Evolutionary conservation across 306 rosid genomes (phyloP).

Genomic region (Quillaja saponaria): DNA sequence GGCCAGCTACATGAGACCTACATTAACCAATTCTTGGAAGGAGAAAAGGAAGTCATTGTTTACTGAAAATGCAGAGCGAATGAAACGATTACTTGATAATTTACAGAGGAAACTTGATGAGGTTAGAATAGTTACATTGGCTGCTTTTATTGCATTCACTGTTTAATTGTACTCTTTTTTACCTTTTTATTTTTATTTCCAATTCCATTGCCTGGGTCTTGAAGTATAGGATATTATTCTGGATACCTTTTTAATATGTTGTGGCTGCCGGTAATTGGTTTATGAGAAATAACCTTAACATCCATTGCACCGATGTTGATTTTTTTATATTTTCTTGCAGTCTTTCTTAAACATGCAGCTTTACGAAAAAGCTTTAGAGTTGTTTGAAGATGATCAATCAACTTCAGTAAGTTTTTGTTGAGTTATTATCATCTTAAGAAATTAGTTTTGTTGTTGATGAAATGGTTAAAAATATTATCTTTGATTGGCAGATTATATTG

Average conservation of each 20-base stretch:
- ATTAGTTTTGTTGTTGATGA: constrained; percentile 29
- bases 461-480: constrained; percentile 28
- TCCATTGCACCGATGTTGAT: no score
- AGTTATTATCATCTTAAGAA: constrained; percentile 23
- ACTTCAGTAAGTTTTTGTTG: constrained; percentile 64
- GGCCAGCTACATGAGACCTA: constrained; percentile 74
- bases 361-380: constrained; percentile 86
- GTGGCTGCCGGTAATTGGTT: no score
- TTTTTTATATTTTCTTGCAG: constrained; percentile 50
- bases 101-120: constrained; percentile 90
- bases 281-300: no score
- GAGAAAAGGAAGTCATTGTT: constrained; percentile 83
- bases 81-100: constrained; percentile 73
- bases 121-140: constrained; percentile 53
- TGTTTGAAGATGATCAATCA: constrained; percentile 94
- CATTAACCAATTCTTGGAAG: constrained; percentile 70
- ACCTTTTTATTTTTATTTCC: constrained; percentile 5
- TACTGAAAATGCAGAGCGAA: constrained; percentile 70
- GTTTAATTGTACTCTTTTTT: constrained; percentile 8
- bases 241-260: no score
- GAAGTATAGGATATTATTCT: no score
- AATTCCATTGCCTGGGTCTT: no score
- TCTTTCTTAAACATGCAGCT: constrained; percentile 93
- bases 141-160: constrained; percentile 12
- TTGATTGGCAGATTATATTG: constrained; percentile 74